These are phyloP conservation scores for Hagleromyces aurorensis DNA, from an alignment of 805 yeast genomes.

Conservation along the genomic window DNA sequence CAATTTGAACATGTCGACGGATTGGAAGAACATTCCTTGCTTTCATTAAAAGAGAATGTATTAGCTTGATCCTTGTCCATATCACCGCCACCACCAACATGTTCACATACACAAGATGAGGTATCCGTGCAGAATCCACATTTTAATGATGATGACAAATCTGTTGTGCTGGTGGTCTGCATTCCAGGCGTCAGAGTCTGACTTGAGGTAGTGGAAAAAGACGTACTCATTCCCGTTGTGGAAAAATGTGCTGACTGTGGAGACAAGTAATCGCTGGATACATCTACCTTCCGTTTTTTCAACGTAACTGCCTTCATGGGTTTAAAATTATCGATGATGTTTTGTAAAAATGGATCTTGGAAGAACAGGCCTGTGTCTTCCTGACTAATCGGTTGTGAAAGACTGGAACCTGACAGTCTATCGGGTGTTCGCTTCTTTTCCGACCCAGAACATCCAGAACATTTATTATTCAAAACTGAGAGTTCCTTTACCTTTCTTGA, in stretches of 20 bases:
- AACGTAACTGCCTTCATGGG: slow-evolving; percentile 56
- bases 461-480: slow-evolving; percentile 5
- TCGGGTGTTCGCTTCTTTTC: no score
- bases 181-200: slow-evolving; percentile 2
- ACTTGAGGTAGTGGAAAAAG: no score
- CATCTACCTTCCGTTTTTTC: slow-evolving; percentile 8
- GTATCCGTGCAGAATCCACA: slow-evolving; percentile 94
- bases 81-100: slow-evolving; percentile 48
- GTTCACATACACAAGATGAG: slow-evolving; percentile 88
- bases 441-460: no score
- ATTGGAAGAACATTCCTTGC: slow-evolving; percentile 37
- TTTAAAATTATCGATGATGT: slow-evolving; percentile 37
- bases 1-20: slow-evolving; percentile 48
- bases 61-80: no score
- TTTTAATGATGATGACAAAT: slow-evolving; percentile 5
- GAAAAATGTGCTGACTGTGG: no score
- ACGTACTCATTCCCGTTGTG: no score
- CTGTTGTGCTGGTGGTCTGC: slow-evolving; percentile 15
- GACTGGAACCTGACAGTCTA: no score
- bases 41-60: no score
- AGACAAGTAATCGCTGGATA: no score
- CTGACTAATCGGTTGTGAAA: no score
- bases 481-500: background rate
- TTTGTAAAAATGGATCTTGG: slow-evolving; percentile 29
- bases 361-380: slow-evolving; percentile 37